Percentiles rank a stretch among this genome's conserved stretches.
Evolutionary conservation across 2,329 filamentous ascomycete genomes (phyloP).

Genomic region (Colletotrichum sojae): DNA sequence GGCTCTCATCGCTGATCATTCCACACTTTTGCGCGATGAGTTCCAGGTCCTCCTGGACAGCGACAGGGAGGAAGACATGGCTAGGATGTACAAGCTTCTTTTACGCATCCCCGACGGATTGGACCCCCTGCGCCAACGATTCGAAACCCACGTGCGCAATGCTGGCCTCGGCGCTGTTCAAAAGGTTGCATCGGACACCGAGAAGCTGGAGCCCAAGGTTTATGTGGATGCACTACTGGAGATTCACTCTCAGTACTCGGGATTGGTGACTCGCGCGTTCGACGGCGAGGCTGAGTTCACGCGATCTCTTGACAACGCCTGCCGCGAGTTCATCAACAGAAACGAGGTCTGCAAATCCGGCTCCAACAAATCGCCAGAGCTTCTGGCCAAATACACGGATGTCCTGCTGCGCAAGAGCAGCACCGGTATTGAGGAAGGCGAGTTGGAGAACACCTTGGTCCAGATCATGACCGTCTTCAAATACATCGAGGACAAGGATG

Average conservation of each 20-base stretch:
- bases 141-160: conserved; percentile 93
- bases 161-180: conserved; percentile 90
- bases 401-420: conserved; percentile 92
- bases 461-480: conserved; percentile 99
- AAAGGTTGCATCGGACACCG: conserved; percentile 87
- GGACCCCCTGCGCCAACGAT: conserved; percentile 87
- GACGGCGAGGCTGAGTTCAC: conserved; percentile 97
- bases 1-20: conserved; percentile 91
- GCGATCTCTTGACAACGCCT: conserved; percentile 94
- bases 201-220: conserved; percentile 93
- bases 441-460: conserved; percentile 88
- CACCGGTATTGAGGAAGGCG: conserved; percentile 92
- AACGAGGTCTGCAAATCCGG: conserved; percentile 96
- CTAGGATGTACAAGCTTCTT: conserved; percentile 94
- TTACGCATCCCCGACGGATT: conserved; percentile 91
- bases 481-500: conserved; percentile 99
- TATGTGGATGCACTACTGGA: conserved; percentile 97
- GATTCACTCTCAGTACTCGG: conserved; percentile 93
- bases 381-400: conserved; percentile 96
- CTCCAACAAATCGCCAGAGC: conserved; percentile 93
- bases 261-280: conserved; percentile 92
- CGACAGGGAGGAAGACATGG: conserved; percentile 95
- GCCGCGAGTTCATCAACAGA: conserved; percentile 97
- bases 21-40: conserved; percentile 88
- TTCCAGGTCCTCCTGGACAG: conserved; percentile 95